Base-by-base conservation (phyloP, 352 stramenopile species). In the Labyrinthula sp. region DNA sequence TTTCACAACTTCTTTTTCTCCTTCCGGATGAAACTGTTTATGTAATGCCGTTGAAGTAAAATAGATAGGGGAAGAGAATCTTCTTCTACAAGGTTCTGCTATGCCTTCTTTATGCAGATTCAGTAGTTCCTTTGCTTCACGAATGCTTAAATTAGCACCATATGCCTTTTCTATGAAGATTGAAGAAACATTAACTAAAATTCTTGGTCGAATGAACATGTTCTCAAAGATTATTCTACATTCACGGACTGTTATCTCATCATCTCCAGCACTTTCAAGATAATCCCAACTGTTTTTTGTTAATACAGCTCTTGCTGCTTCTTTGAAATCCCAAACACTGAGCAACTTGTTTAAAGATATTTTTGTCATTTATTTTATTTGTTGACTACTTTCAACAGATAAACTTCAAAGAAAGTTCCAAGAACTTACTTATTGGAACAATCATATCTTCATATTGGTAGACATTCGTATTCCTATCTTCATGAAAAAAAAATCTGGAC, bases 11-110 rank as follows among this genome's bases (percentile, higher is more conserved):
- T 72, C 82, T 15, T 72, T 61, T 62, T 94, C 82, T 30, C 82
- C 81, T 41, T 92, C 77, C 25, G 76, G 81, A 52, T 94, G 82
- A 41, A 86, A 85, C 77, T 93, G 92, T 43, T 79, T 62, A 47
- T 92, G 83, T 64, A 86, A 86, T 22, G 82, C 70, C 14, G 67
- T 77, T 9, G 70, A 66, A 47, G 66, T 82, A 31, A 84, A 73
- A 63, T 87, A 92, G 57, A 94, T 82, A 1, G 82, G 82, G n/a
- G n/a, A n/a, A n/a, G n/a, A n/a, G n/a, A n/a, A n/a, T n/a, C n/a
- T n/a, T n/a, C n/a, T n/a, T n/a, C n/a, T n/a, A n/a, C n/a, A n/a
- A n/a, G n/a, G n/a, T n/a, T n/a, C n/a, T n/a, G n/a, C n/a, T n/a
- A n/a, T n/a, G n/a, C n/a, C n/a, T n/a, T n/a, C n/a, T n/a, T n/a